Conservation (phyloP, 1,284 basidiomycete genomes). For the Pisolithus thermaeus region DNA sequence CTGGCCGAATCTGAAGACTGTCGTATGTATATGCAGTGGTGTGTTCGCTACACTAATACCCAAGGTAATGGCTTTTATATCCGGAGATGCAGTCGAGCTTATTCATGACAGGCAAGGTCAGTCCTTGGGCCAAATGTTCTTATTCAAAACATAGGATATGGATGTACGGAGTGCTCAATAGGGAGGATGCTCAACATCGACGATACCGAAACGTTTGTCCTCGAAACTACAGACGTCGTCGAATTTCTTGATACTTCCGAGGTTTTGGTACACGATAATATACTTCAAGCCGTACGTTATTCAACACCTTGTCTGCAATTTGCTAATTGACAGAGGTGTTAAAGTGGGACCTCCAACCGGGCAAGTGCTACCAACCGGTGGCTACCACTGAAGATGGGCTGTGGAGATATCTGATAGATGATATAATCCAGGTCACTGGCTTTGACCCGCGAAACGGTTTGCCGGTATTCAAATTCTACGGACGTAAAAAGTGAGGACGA, state of each 20-base stretch:
- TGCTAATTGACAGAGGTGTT: background rate
- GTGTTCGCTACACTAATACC: slow-evolving; percentile 11
- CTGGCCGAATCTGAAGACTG: slow-evolving; percentile 6
- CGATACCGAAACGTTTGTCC: slow-evolving; percentile 6
- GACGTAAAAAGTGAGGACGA: slow-evolving; percentile 4
- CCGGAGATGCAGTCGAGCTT: background rate
- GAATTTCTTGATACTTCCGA: slow-evolving; percentile 15
- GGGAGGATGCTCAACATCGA: background rate
- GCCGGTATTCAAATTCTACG: background rate
- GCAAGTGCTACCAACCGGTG: background rate
- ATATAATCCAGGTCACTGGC: background rate
- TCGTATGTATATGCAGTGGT: slow-evolving; percentile 11
- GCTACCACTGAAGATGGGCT: background rate
- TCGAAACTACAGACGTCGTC: slow-evolving; percentile 1
- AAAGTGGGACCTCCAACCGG: slow-evolving; percentile 16
- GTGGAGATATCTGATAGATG: background rate
- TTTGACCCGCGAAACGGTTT: background rate
- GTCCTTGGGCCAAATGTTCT: slow-evolving; percentile 11
- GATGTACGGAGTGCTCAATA: slow-evolving; percentile 3
- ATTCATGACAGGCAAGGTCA: slow-evolving; percentile 10
- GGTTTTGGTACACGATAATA: slow-evolving; percentile 6
- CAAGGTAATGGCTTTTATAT: slow-evolving; percentile 2
- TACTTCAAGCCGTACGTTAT: slow-evolving; percentile 13
- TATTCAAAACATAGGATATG: slow-evolving; percentile 8
- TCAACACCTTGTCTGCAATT: no score